Base-by-base conservation (phyloP, 2,329 filamentous ascomycete species). In the Neocatenulostroma microsporum region DNA sequence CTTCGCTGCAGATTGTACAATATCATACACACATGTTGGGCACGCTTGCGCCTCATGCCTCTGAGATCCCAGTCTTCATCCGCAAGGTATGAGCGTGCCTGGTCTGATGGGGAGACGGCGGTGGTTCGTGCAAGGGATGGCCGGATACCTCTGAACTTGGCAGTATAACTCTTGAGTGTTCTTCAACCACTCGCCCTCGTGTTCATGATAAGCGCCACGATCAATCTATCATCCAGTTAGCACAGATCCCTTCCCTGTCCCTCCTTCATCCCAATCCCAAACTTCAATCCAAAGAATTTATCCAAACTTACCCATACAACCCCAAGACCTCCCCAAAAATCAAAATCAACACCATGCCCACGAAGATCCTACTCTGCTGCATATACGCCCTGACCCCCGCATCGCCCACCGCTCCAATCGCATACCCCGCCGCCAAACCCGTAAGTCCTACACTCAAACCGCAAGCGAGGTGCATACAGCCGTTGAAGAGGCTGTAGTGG, bases 311-410 rank as follows among this genome's bases (percentile, higher is more conserved):
- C 86, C 91, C 91, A 57, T 98, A 98, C 21, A 98, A 80, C 62
- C 91, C 91, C 60, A 98, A 62, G 13, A 98, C 91, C 72, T 98
- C 91, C 39, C 86, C 91, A 60, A 98, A 98, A 76, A 98, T 98
- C 46, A 96, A 74, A 51, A 96, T 96, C 54, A 98, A 68, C 30
- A 98, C 89, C 91, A 96, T 96, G 63, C 91, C 91, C 33, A 98
- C 91, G 54, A 95, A 98, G 49, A 98, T 83, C 46, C 89, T 78
- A 33, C 84, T 93, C 64, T 98, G 91, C 56, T 86, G 78, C 87
- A 98, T 94, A 68, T 93, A 96, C 39, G 87, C 80, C 53, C 91
- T 80, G 36, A 96, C 89, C 43, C 91, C 77, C 12, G 20, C 82
- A 67, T 98, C 93, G 49, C 91, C 91, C 15, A 98, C 89, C 44